Evolutionary conservation across 2,329 filamentous ascomycete species (phyloP), one percentile per base, ranked within the genome.

Genomic region (Aspergillus fumigatiaffinis): DNA sequence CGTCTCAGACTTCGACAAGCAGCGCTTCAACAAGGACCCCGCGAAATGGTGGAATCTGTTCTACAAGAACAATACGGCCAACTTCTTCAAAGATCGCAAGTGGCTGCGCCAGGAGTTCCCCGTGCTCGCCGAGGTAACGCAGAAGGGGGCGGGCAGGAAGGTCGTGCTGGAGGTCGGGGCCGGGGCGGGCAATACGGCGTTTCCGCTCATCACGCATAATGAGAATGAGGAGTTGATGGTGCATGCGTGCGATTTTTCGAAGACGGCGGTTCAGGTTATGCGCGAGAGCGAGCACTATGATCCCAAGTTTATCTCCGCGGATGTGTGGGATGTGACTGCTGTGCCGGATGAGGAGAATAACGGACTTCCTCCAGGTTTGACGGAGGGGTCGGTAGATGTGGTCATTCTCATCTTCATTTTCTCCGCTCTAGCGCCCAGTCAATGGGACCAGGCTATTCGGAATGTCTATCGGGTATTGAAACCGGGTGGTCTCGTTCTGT

Each of bases 81-180:
- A 97, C 71, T 99, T 99, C 77, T 99, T 99, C 85, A 99, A 99
- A 77, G 90, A 99, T 72, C 85, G 94, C 62, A 97, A 97, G 73
- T 99, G 94, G 94, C 79, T 99, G 32, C 88, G 89, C 63, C 93
- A 97, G 74, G 94, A 99, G 74, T 99, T 99, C 63, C 94, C 94
- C 0, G 79, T 97, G 3, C 79, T 99, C n/a, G 84, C 82, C 25
- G 83, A 90, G 57, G 82, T 96, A 52, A 93, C 89, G 12, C 78
- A 82, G 56, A 82, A 85, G 61, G 86, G 87, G 57, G 86, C 88
- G 2, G 91, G 90, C 3, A 82, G 83, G 25, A 82, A 86, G 57
- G 84, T 87, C 8, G 76, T 99, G 50, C 80, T 99, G 44, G 94
- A 99, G 73, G 91, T 97, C 60, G 94, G 94, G 55, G 94, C 94